Conservation (phyloP, 257 asterid species). For the Solanum virginianum region DNA sequence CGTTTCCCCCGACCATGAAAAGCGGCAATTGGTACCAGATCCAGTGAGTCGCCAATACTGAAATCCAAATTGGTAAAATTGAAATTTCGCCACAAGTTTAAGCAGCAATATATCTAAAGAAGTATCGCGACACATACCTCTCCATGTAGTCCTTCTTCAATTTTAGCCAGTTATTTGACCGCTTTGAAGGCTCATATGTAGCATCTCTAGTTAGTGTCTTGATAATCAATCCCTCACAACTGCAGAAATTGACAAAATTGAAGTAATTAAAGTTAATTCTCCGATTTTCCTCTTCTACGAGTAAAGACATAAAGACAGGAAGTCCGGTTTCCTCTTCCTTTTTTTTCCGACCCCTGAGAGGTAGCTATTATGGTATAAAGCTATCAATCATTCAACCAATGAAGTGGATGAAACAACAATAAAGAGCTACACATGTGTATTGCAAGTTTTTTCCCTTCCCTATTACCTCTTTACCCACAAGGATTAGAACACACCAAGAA, state of each 20-base stretch:
- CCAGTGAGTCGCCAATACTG: constrained; percentile 92
- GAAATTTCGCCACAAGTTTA: background rate
- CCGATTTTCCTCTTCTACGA: background rate
- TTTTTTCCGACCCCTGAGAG: background rate
- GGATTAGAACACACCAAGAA: background rate
- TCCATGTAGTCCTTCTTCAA: constrained; percentile 93
- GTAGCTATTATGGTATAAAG: background rate
- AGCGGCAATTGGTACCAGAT: constrained; percentile 97
- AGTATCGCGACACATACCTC: constrained; percentile 27
- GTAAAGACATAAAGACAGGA: background rate
- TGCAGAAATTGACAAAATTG: constrained; percentile 16
- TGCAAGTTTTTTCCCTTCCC: background rate
- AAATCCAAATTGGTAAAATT: constrained; percentile 1
- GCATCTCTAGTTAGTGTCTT: constrained; percentile 86
- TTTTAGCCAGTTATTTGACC: constrained; percentile 89
- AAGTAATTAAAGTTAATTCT: background rate
- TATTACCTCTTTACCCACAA: background rate
- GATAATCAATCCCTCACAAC: constrained; percentile 92
- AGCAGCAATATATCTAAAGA: background rate
- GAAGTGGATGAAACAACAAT: background rate
- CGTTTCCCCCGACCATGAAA: constrained; percentile 95
- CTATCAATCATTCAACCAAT: background rate
- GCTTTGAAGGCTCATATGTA: constrained; percentile 86
- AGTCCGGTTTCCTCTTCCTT: background rate
- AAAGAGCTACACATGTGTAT: background rate